Base-by-base conservation (phyloP, 139 green algal species). In the Mesostigma viride region DNA sequence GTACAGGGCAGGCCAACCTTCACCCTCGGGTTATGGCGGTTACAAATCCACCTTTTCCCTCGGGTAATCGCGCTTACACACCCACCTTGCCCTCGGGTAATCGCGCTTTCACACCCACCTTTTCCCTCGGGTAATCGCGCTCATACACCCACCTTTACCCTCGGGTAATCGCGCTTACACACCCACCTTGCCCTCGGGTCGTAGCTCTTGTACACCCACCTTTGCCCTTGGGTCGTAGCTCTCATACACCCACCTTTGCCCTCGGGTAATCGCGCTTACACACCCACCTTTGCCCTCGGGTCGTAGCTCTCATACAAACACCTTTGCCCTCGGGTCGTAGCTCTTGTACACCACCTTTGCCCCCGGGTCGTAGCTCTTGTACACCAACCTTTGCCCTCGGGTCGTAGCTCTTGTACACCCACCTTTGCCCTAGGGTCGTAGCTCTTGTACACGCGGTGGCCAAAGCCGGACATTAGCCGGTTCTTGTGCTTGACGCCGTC, bases 291-390 rank as follows among this genome's bases (percentile, higher is more conserved):
- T 17, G 93, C 92, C 3, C 92, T 77, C 0, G 92, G 92, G 79
- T 99, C 92, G 76, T 95, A 98, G 82, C 96, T 98, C 77, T 96
- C 96, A 89, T 99, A 99, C 66, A 99, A n/a, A n/a, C n/a, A n/a
- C n/a, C n/a, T n/a, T n/a, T n/a, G n/a, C n/a, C n/a, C n/a, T n/a
- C n/a, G n/a, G n/a, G n/a, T n/a, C n/a, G n/a, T n/a, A n/a, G n/a
- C n/a, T n/a, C n/a, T n/a, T n/a, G n/a, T n/a, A n/a, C n/a, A n/a
- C n/a, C n/a, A n/a, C n/a, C n/a, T n/a, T n/a, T n/a, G n/a, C n/a
- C n/a, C n/a, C n/a, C n/a, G n/a, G n/a, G n/a, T n/a, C n/a, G n/a
- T n/a, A n/a, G n/a, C n/a, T n/a, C n/a, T n/a, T n/a, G n/a, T n/a
- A n/a, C n/a, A n/a, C n/a, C n/a, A n/a, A 80, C 40, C 44, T 84